Evolutionary conservation across 805 yeast species (phyloP), one percentile per base, ranked within the genome.

Genomic region (Ogataea wickerhamii): DNA sequence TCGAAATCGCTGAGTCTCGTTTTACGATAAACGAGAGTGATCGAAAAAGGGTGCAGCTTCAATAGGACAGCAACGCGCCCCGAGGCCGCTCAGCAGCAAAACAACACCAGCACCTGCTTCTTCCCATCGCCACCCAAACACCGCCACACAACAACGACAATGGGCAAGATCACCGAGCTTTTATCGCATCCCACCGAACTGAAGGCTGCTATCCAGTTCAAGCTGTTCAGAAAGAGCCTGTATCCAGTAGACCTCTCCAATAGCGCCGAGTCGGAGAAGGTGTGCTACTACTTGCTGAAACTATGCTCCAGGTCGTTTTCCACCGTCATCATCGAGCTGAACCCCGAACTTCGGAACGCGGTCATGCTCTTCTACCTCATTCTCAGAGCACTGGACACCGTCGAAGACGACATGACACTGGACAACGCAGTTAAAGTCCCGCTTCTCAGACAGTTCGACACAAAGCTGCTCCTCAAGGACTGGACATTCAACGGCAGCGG

Each of bases 331-430:
- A 73, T 75, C 69, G 96, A 93, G 60, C 72, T 93, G 43, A 82
- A 87, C 58, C 97, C 97, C 0, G 96, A 88, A 54, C 68, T 93
- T 47, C 76, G 95, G 48, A 79, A 79, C 47, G 85, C 83, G 1
- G 74, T 87, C 44, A 80, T 80, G 88, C 43, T 93, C 5, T 93
- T 93, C 64, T 93, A 93, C 62, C 63, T 93, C 39, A 73, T 88
- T 17, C 67, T 93, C 47, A 75, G 98, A 44, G 98, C 95, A 2
- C 74, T 93, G 52, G 98, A 93, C 58, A 93, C 98, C 1, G 74
- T 93, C 39, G 98, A 93, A 61, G 98, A 93, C 61, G 98, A 93
- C 61, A 88, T 88, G 94, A 75, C 93, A 6, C 66, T 93, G 41
- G 82, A 77, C 44, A 80, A 84, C 4, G 68, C 71, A 16, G 51